Evolutionary conservation across 2,329 filamentous ascomycete genomes (phyloP).

Genomic region (Dothideomycetes sp.): DNA sequence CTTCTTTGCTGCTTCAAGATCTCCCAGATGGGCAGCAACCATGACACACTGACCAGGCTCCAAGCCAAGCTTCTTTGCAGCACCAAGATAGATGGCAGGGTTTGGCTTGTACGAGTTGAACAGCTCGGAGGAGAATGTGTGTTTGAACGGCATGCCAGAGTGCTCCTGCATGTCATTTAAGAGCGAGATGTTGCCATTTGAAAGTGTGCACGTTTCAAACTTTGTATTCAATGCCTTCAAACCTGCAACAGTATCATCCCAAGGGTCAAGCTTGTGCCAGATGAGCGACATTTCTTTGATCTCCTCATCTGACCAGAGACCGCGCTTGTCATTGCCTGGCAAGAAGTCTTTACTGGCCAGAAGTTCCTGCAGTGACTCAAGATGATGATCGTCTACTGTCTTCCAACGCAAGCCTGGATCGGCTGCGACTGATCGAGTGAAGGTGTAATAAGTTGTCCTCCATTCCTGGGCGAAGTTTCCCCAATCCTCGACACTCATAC

Average conservation of each 20-base stretch:
- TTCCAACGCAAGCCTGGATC: slow-evolving; percentile 42
- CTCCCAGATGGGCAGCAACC: slow-evolving; percentile 64
- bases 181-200: slow-evolving; percentile 62
- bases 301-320: slow-evolving; percentile 42
- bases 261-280: slow-evolving; percentile 65
- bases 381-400: slow-evolving; percentile 62
- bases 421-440: slow-evolving; percentile 45
- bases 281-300: slow-evolving; percentile 38
- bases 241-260: slow-evolving; percentile 53
- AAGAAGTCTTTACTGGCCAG: slow-evolving; percentile 25
- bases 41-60: slow-evolving; percentile 55
- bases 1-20: slow-evolving; percentile 54
- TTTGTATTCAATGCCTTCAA: slow-evolving; percentile 40
- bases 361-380: slow-evolving; percentile 48
- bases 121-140: slow-evolving; percentile 55
- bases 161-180: slow-evolving; percentile 52
- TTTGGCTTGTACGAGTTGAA: slow-evolving; percentile 69
- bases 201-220: slow-evolving; percentile 55
- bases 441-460: slow-evolving; percentile 41
- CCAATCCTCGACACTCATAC: slow-evolving; percentile 50
- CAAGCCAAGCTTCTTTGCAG: slow-evolving; percentile 46
- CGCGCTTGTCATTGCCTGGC: slow-evolving; percentile 28
- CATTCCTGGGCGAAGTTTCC: slow-evolving; percentile 57
- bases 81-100: slow-evolving; percentile 57
- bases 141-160: slow-evolving; percentile 50